Base-by-base conservation (phyloP, 305 asterid genomes). In the Striga hermonthica region DNA sequence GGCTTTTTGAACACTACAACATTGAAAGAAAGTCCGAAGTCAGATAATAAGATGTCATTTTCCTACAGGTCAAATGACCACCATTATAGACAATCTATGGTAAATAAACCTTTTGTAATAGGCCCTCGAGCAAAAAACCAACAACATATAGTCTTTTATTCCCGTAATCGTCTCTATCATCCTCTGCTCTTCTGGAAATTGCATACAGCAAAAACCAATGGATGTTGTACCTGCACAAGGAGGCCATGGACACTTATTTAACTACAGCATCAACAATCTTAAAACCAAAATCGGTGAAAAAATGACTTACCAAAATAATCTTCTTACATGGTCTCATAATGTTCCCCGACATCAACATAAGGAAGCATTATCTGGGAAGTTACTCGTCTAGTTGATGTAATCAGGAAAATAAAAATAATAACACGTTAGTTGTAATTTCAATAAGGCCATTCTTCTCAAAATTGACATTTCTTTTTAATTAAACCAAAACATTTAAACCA, bases 91-190 rank as follows among this genome's bases (percentile, higher is more conserved):
- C n/a, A 2, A 47, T 60, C 60, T 65, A 72, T 28, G 54, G 56
- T 61, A 45, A 58, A 75, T 83, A 66, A 71, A 93, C 97, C 98
- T 86, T 90, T 78, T 96, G 87, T 68, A 93, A 93, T 38, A 93
- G 83, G 68, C 96, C 95, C 66, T 97, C 99, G 52, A 90, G 87
- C 83, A 94, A 74, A 65, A 97, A 95, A 76, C 97, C 97, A 69
- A 97, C 99, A 72, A 94, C 97, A 82, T 94, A 97, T 72, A 90
- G 75, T 74, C 99, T 85, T 76, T 94, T 90, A 81, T 94, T 90
- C 56, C 96, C 99, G 83, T 90, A 94, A 75, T 94, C 97, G 66
- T 94, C 99, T 75, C 99, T 79, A 67, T 90, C 95, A 68, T 94
- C 99, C 75, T 93, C 96, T 34, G 97, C 86, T 76, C 96, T 86